phyloP scores from a whole-genome alignment of 1,284 basidiomycete species.

The Fomitopsis palustris region DNA sequence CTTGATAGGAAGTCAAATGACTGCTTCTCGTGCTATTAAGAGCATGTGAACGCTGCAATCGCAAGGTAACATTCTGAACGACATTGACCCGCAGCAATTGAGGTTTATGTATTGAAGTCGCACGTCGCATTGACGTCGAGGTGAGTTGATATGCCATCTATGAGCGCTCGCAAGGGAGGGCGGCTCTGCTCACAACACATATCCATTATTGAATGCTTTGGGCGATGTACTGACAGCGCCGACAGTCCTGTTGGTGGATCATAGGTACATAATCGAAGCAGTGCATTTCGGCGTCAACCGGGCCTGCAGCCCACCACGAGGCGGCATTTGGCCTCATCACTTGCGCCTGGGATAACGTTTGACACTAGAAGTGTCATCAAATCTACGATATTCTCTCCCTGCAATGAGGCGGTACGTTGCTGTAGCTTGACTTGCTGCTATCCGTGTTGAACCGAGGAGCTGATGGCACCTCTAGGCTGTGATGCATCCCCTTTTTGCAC shows the following conservation, averaged over 20 bases:
- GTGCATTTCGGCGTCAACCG: not conserved
- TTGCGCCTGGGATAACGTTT: not conserved
- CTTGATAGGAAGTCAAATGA: not conserved
- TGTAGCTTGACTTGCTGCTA: not conserved
- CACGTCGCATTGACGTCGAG: not conserved
- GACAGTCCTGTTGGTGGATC: not conserved
- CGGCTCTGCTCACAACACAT: not conserved
- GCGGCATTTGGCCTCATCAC: not conserved
- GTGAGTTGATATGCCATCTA: not conserved
- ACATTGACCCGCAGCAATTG: not conserved
- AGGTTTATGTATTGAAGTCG: not conserved
- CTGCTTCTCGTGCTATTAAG: not conserved
- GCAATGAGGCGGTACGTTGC: constrained; percentile 1
- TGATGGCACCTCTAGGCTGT: not conserved
- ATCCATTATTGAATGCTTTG: not conserved
- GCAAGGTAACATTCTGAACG: not conserved
- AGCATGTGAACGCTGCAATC: not conserved
- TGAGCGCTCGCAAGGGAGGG: not conserved
- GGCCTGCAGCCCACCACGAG: not conserved
- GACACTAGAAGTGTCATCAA: not conserved
- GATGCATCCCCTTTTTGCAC: not conserved
- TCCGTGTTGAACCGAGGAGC: not conserved
- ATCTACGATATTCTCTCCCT: not conserved
- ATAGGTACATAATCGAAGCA: not conserved
- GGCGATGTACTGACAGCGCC: not conserved